These are phyloP conservation scores for Colletotrichum eleusines DNA, from an alignment of 2,329 filamentous ascomycete species.

Conservation along the genomic window DNA sequence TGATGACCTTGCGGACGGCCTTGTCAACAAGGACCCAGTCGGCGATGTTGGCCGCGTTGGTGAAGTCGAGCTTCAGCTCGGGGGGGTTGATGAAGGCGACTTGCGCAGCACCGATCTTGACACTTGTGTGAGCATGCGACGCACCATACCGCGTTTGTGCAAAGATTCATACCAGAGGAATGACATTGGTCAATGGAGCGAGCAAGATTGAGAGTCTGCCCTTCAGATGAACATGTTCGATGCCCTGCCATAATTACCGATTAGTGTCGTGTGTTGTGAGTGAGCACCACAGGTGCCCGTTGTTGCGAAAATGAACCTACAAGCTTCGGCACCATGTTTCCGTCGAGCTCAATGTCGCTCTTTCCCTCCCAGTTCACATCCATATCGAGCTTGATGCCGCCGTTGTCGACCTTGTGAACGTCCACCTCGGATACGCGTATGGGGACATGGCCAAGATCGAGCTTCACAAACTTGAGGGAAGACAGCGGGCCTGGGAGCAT, in stretches of 20 bases:
- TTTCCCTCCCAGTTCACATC: conserved; percentile 60
- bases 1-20: conserved; percentile 58
- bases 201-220: conserved; percentile 59
- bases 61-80: conserved; percentile 59
- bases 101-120: conserved; percentile 60
- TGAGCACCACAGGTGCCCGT: not conserved
- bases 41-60: conserved; percentile 59
- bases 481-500: conserved; percentile 59
- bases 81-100: conserved; percentile 63
- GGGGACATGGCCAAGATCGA: conserved; percentile 58
- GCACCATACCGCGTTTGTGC: not conserved
- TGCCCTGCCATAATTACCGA: conserved; percentile 52
- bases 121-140: not conserved
- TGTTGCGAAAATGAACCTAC: conserved; percentile 44
- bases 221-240: conserved; percentile 58
- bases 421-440: conserved; percentile 56
- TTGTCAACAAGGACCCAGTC: conserved; percentile 56
- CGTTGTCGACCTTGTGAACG: conserved; percentile 57
- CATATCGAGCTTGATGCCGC: conserved; percentile 62
- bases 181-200: conserved; percentile 57
- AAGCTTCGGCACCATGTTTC: conserved; percentile 56
- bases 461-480: conserved; percentile 57
- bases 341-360: conserved; percentile 61
- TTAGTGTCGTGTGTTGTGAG: conserved; percentile 23
- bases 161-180: conserved; percentile 56